A percentile compares a stretch with the other conserved stretches of the same genome.
These are phyloP conservation scores for Chloris gayana DNA, from an alignment of 176 grass and related monocot genomes.

Conservation along the genomic window DNA sequence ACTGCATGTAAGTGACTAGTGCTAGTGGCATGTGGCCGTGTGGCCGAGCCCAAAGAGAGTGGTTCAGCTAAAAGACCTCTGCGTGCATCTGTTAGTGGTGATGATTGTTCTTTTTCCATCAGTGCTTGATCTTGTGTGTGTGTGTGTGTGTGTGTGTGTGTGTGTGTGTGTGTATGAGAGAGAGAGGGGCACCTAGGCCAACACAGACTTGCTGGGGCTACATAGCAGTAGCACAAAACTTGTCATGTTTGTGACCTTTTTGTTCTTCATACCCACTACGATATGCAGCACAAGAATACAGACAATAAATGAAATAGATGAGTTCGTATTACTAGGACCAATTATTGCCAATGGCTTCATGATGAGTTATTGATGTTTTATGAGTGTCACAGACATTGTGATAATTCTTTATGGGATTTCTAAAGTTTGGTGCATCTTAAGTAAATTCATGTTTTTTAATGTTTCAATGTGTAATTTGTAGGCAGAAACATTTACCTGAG, in stretches of 20 bases:
- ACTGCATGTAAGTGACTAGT: too few relatives aligned
- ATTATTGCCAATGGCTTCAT: background rate
- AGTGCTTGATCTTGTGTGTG: too few relatives aligned
- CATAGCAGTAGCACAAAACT: background rate
- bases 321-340: background rate
- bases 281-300: too few relatives aligned
- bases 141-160: too few relatives aligned
- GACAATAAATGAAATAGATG: background rate
- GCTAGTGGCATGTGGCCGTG: too few relatives aligned
- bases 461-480: constrained; percentile 21
- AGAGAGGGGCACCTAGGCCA: too few relatives aligned
- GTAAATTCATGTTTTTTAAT: background rate
- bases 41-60: too few relatives aligned
- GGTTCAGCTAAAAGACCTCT: too few relatives aligned
- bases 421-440: background rate
- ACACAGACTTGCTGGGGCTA: background rate
- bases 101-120: too few relatives aligned
- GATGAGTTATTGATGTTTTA: background rate
- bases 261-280: background rate
- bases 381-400: background rate
- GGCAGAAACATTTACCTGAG: constrained; percentile 16
- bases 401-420: constrained; percentile 10
- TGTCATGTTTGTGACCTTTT: background rate
- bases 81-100: too few relatives aligned
- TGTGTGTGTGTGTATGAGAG: too few relatives aligned